Conservation (phyloP, 2,329 filamentous ascomycete species). For the Colletotrichum sublineola region DNA sequence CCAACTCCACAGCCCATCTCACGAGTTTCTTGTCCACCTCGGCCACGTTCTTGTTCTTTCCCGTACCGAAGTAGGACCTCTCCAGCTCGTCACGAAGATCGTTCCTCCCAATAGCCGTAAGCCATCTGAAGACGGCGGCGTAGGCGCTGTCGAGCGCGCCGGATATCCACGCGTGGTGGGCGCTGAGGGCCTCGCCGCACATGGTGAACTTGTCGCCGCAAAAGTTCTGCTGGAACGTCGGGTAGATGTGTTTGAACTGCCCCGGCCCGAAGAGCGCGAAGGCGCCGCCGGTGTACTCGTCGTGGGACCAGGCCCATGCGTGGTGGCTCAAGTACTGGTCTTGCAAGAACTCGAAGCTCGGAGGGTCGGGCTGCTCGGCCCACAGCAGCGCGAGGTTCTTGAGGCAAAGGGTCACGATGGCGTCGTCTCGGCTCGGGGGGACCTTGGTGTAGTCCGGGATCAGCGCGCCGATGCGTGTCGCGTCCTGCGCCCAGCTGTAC, state of each 20-base stretch:
- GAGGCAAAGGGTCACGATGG: not conserved
- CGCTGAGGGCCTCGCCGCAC: not conserved
- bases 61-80: no score
- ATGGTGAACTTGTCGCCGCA: not conserved
- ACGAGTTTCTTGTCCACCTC: no score
- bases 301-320: no score
- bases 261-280: not conserved
- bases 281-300: not conserved
- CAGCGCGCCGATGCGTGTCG: no score
- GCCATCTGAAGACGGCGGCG: not conserved
- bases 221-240: not conserved
- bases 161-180: not conserved
- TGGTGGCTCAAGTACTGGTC: not conserved
- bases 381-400: not conserved
- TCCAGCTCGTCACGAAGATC: no score
- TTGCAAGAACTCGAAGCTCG: not conserved
- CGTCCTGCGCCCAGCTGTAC: no score
- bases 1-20: no score
- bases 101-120: not conserved
- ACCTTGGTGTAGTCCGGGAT: no score
- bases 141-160: not conserved
- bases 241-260: not conserved
- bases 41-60: no score
- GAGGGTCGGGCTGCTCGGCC: not conserved
- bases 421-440: no score